A percentile compares a stretch with the other conserved stretches of the same genome.
Evolutionary conservation across 139 green algal genomes (phyloP).

Genomic region (Tetraselmis chui): DNA sequence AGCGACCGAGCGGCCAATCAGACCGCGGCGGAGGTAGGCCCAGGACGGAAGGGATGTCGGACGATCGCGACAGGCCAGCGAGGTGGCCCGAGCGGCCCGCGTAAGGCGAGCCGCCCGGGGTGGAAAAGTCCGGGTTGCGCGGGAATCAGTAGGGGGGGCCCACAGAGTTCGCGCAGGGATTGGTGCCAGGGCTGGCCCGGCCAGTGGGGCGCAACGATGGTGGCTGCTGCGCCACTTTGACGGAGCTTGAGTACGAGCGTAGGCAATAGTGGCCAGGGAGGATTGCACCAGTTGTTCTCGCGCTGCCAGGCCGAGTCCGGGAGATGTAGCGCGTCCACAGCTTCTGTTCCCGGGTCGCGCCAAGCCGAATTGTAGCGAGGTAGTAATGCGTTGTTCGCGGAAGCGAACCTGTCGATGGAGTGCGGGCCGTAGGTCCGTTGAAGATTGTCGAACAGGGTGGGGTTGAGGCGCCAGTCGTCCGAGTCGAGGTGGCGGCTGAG

Average conservation of each 20-base stretch:
- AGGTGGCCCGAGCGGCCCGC: too few species aligned
- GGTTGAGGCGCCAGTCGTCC: background rate
- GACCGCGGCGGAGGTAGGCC: too few species aligned
- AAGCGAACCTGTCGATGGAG: background rate
- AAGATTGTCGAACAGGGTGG: background rate
- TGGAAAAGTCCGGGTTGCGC: too few species aligned
- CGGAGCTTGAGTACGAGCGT: background rate
- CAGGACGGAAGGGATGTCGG: too few species aligned
- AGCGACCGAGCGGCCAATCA: too few species aligned
- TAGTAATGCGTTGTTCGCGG: background rate
- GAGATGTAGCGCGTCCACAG: background rate
- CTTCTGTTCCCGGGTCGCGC: background rate
- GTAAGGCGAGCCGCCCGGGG: too few species aligned
- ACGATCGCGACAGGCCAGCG: too few species aligned
- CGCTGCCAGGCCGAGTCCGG: background rate
- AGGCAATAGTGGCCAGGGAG: background rate
- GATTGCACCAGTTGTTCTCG: background rate
- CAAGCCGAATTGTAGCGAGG: background rate
- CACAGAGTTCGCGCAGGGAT: too few species aligned
- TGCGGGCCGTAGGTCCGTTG: background rate
- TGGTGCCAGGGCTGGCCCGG: background rate
- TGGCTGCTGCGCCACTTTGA: background rate
- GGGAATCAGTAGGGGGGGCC: too few species aligned
- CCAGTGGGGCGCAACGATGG: background rate
- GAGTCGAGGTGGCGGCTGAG: background rate